Base-by-base conservation (phyloP, 306 rosid genomes). In the Ammopiptanthus mongolicus region DNA sequence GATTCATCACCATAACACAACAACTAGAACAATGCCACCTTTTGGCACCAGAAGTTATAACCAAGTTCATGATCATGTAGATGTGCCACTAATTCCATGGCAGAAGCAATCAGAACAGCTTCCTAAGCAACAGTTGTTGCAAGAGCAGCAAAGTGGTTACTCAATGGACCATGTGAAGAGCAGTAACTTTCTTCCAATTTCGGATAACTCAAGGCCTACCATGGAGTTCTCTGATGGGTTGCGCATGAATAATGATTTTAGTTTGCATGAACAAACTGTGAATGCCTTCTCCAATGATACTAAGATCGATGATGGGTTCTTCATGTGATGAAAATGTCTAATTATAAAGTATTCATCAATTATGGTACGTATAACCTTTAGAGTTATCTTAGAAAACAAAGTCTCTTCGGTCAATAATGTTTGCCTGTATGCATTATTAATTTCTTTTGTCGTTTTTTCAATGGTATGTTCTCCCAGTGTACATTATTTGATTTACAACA, bases 141-240 rank as follows among this genome's bases (percentile, higher is more conserved):
- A 62, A 61, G 65, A 71, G 17, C 77, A 47, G 5, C 76, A 67
- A 19, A 46, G 36, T 56, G 76, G 55, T 14, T 13, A 56, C 34
- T 71, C 10, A 4, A 2, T 70, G 1, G 64, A 70, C 0, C 31
- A 55, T 13, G 18, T 18, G 34, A 33, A 69, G 39, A 71, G 36
- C 67, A 42, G 10, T 61, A 5, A 17, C 6, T 48, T 9, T 65
- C n/a, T 39, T 66, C 57, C 74, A 37, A 8, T 17, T 13, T 21
- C 3, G 36, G 17, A 5, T 56, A 56, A 29, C 12, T 6, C 41
- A 2, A 62, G 41, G 63, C 14, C 78, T 63, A 58, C 57, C 73
- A 10, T 59, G 39, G 77, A 71, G 33, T 34, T 48, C 52, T 75
- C 55, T 53, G 65, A 59, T 37, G 82, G 82, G 39, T 78, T 71